Evolutionary conservation across 2,329 filamentous ascomycete species (phyloP).

Genomic region (Pseudodiploospora longispora): DNA sequence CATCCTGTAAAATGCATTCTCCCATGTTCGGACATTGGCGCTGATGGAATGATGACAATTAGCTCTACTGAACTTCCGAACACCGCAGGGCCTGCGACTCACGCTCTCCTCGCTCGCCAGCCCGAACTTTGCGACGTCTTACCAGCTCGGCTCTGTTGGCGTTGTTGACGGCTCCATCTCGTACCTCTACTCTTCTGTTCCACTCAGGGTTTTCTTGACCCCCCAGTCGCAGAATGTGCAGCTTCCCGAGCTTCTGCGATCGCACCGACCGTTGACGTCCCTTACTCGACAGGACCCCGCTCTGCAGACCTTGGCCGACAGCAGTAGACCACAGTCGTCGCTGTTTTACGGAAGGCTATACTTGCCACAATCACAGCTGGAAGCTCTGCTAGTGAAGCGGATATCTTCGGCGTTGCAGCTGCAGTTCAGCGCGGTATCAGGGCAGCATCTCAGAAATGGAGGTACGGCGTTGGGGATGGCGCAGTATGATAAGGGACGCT

Average conservation of each 20-base stretch:
- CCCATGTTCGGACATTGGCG: neutral
- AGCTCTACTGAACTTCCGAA: conserved; percentile 84
- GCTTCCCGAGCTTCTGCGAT: conserved; percentile 67
- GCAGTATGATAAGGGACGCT: conserved; percentile 80
- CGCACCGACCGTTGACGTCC: conserved; percentile 72
- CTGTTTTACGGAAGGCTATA: conserved; percentile 73
- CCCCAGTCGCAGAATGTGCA: conserved; percentile 67
- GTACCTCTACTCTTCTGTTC: conserved; percentile 87
- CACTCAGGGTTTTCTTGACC: conserved; percentile 57
- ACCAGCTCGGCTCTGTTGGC: conserved; percentile 81
- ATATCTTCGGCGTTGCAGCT: conserved; percentile 71
- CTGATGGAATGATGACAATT: neutral
- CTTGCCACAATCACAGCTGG: conserved; percentile 75
- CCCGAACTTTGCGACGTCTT: conserved; percentile 88
- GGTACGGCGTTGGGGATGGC: conserved; percentile 66
- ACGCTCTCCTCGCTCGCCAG: conserved; percentile 87
- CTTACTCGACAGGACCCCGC: conserved; percentile 30
- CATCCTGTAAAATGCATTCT: too few species aligned
- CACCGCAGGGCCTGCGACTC: conserved; percentile 74
- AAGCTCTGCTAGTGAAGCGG: conserved; percentile 75
- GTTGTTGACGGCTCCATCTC: conserved; percentile 95
- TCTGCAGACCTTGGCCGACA: conserved; percentile 11
- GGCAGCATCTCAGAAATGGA: conserved; percentile 62
- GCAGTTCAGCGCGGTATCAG: conserved; percentile 71
- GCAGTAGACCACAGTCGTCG: conserved; percentile 36